Base-by-base conservation (phyloP, 768 basidiomycete genomes). In the Tulasnella sp. region DNA sequence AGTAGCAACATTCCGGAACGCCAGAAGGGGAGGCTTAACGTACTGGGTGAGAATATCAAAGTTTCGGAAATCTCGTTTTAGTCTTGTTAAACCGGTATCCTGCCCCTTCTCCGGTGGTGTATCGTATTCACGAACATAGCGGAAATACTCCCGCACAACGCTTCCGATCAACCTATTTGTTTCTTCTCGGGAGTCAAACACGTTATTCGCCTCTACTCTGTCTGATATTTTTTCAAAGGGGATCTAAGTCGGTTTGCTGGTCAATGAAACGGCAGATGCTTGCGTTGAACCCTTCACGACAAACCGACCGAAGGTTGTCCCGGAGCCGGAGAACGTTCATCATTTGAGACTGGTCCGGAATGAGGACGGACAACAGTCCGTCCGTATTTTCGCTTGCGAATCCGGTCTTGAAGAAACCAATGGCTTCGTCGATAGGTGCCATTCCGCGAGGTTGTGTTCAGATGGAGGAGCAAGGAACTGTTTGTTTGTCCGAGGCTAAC, bases 11-110 rank as follows among this genome's bases (percentile, higher is more conserved):
- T 46, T 74, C 16, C 6, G 2, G 35, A 2, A 10, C 29, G 26
- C 40, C 23, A 20, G 37, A 26, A 32, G 42, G 5, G 2, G 13
- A 23, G 44, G 10, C 20, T 23, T 9, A 13, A 74, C 42, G 44
- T 13, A 75, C 75, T 75, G 75, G 32, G 75, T 75, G 20, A 75
- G 26, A 29, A 26, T 40, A 39, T 75, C 75, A 42, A 75, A 75
- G 29, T 51, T 75, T 35, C 55, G 46, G 51, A 55, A 75, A 75
- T 75, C 75, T 32, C 75, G 48, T 40, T 61, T 55, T 9, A 51
- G n/a, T 23, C 75, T 29, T 37, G 75, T 37, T 15, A 61, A 51
- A 16, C 32, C 20, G 46, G 75, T 3, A 75, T 75, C 75, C 32
- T 75, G 51, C 13, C 75, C 75, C 57, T 51, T 46, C n/a, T 75